These are phyloP conservation scores for Multifurca ochricompacta DNA, from an alignment of 768 basidiomycete species.

Conservation along the genomic window DNA sequence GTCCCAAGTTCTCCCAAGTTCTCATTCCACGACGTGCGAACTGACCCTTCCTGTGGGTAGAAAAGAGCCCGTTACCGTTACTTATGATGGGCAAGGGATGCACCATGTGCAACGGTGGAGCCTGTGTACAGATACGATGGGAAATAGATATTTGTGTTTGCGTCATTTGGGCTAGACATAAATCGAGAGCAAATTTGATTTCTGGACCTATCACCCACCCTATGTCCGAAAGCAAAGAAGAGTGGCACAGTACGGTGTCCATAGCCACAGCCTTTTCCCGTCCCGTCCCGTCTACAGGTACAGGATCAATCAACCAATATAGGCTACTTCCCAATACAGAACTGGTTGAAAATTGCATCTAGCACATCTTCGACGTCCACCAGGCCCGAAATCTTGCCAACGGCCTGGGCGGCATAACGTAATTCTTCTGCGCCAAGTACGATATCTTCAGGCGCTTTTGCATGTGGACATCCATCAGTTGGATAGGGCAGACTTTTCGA, in stretches of 20 bases:
- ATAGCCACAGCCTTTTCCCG: not conserved
- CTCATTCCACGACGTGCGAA: not conserved
- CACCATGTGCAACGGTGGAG: not conserved
- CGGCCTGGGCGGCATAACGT: slow-evolving; percentile 73
- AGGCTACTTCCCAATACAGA: slow-evolving; percentile 40
- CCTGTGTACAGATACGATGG: too few relatives aligned
- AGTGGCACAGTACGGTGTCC: not conserved
- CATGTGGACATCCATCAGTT: slow-evolving; percentile 1
- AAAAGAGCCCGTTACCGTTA: slow-evolving; percentile 9
- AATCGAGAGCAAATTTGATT: not conserved
- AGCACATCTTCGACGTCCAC: slow-evolving; percentile 81
- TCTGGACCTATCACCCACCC: not conserved
- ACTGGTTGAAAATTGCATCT: slow-evolving; percentile 75
- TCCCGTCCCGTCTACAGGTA: not conserved
- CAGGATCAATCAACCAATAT: too few relatives aligned
- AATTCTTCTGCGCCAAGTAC: slow-evolving; percentile 84
- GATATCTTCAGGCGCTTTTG: slow-evolving; percentile 61
- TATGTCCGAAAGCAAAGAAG: slow-evolving; percentile 1
- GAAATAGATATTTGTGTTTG: not conserved
- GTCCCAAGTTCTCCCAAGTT: not conserved
- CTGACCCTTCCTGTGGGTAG: not conserved
- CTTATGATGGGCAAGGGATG: not conserved
- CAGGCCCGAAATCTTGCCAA: slow-evolving; percentile 77
- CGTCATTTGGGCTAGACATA: not conserved
- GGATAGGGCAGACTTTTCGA: not conserved